Base-by-base conservation (phyloP, 108 stramenopile genomes). In the Mediolabrus comicus region DNA sequence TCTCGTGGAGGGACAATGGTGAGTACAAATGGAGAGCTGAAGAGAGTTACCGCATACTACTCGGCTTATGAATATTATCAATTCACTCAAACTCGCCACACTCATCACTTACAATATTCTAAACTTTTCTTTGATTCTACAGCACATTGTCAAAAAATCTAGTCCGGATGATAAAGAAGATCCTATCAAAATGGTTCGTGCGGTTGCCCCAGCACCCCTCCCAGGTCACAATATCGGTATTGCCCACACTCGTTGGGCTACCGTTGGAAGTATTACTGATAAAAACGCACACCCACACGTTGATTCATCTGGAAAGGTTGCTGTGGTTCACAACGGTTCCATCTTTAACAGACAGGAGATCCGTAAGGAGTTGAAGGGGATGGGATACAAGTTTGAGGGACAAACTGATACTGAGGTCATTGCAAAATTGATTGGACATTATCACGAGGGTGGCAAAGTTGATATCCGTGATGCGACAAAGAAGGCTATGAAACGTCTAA, bases 391-490 rank as follows among this genome's bases (percentile, higher is more conserved):
- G 35, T 96, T 96, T 74, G 54, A 60, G 25, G 85, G 87, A 7
- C 91, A 95, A 68, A 96, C 95, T 7, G 95, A 96, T 81, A 92
- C 93, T 26, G 95, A 96, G 77, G 93, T 96, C 12, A 86, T 96
- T 46, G 90, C 89, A 11, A 88, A 93, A 29, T 59, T 95, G 46
- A 87, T 94, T 57, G 83, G 83, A 19, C 76, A 84, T 65, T 81
- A 81, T 67, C 52, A 73, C 31, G 52, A 60, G 56, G 67, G 34
- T 33, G 80, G 72, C 2, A 46, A 58, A 26, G 34, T 56, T 5
- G 59, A 69, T 69, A 58, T 82, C 72, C 72, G 75, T 3, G 74
- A 65, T 7, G 92, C 92, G 9, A 87, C 87, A 9, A 58, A 72
- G 26, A 77, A 72, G 52, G 91, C 95, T 1, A 81, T 93, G 59